These are phyloP conservation scores for Emericellopsis cladophorae DNA, from an alignment of 2,329 filamentous ascomycete species.

Conservation along the genomic window DNA sequence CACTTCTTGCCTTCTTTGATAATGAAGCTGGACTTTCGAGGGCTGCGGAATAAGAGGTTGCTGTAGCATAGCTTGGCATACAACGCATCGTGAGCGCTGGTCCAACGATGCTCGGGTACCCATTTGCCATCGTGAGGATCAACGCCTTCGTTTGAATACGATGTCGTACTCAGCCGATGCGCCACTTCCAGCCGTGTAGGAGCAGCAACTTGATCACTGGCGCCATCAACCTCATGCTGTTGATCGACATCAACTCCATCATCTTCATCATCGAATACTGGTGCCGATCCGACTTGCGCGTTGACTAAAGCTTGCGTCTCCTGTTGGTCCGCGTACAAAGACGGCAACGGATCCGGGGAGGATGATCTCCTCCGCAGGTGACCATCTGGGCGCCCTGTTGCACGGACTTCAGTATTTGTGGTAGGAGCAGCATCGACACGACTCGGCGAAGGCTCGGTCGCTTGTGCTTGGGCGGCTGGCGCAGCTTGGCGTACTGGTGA, in stretches of 20 bases:
- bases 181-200: slow-evolving; percentile 17
- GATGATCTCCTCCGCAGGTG: slow-evolving; percentile 5
- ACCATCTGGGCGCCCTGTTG: not conserved
- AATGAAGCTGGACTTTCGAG: slow-evolving; percentile 44
- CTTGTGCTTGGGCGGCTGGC: slow-evolving; percentile 4
- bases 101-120: slow-evolving; percentile 42
- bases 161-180: slow-evolving; percentile 29
- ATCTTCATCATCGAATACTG: slow-evolving; percentile 2
- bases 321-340: not conserved
- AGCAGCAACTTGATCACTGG: slow-evolving; percentile 7
- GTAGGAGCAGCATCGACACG: not conserved
- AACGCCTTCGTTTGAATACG: slow-evolving; percentile 30
- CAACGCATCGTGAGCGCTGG: slow-evolving; percentile 40
- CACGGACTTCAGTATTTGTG: not conserved
- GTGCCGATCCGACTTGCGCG: not conserved
- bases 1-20: slow-evolving; percentile 44
- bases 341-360: slow-evolving; percentile 4
- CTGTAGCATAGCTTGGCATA: slow-evolving; percentile 49
- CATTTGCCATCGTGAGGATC: slow-evolving; percentile 41
- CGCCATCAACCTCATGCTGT: slow-evolving; percentile 6
- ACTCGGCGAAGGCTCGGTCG: not conserved
- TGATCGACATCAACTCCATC: slow-evolving; percentile 6
- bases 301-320: not conserved
- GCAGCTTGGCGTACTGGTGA: slow-evolving; percentile 12
- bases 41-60: slow-evolving; percentile 42